These are phyloP conservation scores for Sphagnum tenellum DNA, from an alignment of 225 moss, liverwort and hornwort species.

Conservation along the genomic window DNA sequence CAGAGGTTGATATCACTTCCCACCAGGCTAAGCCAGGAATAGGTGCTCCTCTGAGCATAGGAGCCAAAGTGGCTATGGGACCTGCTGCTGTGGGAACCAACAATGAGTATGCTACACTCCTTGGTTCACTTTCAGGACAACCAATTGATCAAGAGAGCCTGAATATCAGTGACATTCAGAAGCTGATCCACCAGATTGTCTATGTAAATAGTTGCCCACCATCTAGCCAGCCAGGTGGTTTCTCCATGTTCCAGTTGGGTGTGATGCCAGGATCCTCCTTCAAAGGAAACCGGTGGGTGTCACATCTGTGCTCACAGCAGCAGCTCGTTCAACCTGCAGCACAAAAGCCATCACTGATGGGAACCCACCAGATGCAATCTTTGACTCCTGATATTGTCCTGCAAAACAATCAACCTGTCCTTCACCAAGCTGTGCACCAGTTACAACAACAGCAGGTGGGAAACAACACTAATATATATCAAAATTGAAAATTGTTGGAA, in stretches of 20 bases:
- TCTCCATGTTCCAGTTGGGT: conserved; percentile 25
- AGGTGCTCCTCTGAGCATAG: conserved; percentile 17
- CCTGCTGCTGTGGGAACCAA: conserved; percentile 38
- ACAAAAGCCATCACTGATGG: conserved; percentile 7
- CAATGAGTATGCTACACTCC: conserved; percentile 48
- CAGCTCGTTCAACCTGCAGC: conserved; percentile 18
- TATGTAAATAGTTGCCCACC: conserved; percentile 43
- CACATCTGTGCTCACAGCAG: conserved; percentile 15
- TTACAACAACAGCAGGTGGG: conserved; percentile 41
- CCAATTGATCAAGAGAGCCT: conserved; percentile 48
- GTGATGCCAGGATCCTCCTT: conserved; percentile 21
- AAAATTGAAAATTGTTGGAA: too few relatives aligned
- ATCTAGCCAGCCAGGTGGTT: conserved; percentile 16
- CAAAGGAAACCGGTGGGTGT: conserved; percentile 3
- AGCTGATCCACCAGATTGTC: conserved; percentile 49
- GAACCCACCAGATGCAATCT: conserved; percentile 23
- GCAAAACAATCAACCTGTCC: conserved; percentile 29
- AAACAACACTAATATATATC: too few relatives aligned
- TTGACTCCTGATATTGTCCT: conserved; percentile 34
- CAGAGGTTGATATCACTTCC: conserved; percentile 30
- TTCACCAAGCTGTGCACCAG: conserved; percentile 61
- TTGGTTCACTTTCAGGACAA: conserved; percentile 38
- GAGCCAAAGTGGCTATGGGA: conserved; percentile 36
- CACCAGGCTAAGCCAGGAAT: conserved; percentile 31
- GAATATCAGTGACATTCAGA: conserved; percentile 43